A percentile compares a stretch with the other conserved stretches of the same genome.
Conservation (phyloP, 2,329 filamentous ascomycete species). For the Lecanicillium sp. region DNA sequence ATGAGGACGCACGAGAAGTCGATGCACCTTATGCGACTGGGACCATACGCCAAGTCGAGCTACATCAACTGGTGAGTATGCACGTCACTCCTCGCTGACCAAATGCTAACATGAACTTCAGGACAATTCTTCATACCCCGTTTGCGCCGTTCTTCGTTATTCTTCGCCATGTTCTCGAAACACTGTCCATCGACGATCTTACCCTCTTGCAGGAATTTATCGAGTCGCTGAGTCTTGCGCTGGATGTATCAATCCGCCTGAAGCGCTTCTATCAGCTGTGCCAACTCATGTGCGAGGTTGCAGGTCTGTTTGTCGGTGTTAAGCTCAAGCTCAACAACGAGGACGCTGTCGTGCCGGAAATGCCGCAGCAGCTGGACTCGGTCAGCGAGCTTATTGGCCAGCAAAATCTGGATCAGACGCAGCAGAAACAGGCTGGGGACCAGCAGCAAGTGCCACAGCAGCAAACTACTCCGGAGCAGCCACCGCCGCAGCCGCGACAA, state of each 20-base stretch:
- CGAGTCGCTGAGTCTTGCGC: constrained; percentile 45
- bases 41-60: constrained; percentile 36
- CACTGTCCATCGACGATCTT: constrained; percentile 47
- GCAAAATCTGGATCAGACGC: constrained; percentile 47
- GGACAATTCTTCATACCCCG: constrained; percentile 49
- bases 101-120: constrained; percentile 19
- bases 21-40: constrained; percentile 36
- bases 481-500: constrained; percentile 60
- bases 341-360: constrained; percentile 23
- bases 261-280: constrained; percentile 56
- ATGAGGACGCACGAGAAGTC: constrained; percentile 41
- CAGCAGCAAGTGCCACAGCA: constrained; percentile 14
- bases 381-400: constrained; percentile 45
- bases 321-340: constrained; percentile 23
- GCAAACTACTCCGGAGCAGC: constrained; percentile 27
- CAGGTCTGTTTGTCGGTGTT: constrained; percentile 55
- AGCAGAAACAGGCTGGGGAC: constrained; percentile 13
- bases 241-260: constrained; percentile 49
- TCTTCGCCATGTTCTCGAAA: constrained; percentile 53
- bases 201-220: constrained; percentile 50
- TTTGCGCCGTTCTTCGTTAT: constrained; percentile 56
- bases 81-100: neutral
- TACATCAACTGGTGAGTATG: constrained; percentile 47
- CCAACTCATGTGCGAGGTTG: constrained; percentile 55
- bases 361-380: constrained; percentile 39